Conservation (phyloP, 2,329 filamentous ascomycete species). For the Aaosphaeria pasadenensis region DNA sequence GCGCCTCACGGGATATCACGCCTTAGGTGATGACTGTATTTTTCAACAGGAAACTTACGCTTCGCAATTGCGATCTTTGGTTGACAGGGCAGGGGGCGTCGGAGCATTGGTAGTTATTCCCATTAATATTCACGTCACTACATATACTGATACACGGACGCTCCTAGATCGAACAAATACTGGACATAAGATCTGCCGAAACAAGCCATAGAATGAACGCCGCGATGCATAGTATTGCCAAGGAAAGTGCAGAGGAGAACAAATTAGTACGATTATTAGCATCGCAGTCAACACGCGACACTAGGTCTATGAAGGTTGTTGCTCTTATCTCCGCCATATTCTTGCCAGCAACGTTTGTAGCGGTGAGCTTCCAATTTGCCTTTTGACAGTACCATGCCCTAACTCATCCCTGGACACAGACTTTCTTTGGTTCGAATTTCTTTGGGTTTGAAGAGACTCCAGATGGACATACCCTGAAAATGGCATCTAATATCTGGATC, state of each 20-base stretch:
- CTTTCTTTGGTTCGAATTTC: background rate
- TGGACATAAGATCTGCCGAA: constrained; percentile 6
- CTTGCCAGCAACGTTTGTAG: constrained; percentile 10
- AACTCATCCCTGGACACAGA: background rate
- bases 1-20: background rate
- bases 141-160: background rate
- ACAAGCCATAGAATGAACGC: constrained; percentile 6
- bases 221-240: constrained; percentile 8
- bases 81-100: background rate
- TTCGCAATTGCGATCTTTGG: background rate
- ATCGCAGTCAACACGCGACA: constrained; percentile 6
- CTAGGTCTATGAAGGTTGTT: constrained; percentile 9
- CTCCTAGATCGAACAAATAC: constrained; percentile 2
- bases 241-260: constrained; percentile 10
- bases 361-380: constrained; percentile 3
- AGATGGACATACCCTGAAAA: background rate
- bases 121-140: background rate
- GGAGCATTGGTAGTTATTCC: background rate
- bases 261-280: constrained; percentile 7
- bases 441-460: background rate
- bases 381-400: background rate
- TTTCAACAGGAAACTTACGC: background rate
- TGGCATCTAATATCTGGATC: background rate
- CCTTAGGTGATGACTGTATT: background rate
- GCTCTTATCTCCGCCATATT: constrained; percentile 11